Base-by-base conservation (phyloP, 2,329 filamentous ascomycete genomes). In the Aspergillus floridensis region DNA sequence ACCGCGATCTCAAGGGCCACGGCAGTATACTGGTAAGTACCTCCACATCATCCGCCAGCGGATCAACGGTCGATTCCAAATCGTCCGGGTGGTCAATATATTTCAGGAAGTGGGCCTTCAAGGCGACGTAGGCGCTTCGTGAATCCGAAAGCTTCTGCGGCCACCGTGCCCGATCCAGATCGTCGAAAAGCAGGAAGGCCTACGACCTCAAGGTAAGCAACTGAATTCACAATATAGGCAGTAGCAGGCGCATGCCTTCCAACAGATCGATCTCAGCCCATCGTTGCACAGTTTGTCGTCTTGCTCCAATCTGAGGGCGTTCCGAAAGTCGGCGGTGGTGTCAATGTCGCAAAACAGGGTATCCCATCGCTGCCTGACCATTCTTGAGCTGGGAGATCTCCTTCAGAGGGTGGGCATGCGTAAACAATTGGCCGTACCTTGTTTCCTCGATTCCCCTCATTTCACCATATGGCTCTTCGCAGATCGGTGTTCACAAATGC, bases 1-100 rank as follows among this genome's bases (percentile, higher is more conserved):
- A 66, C 67, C 52, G 50, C 51, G 50, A 49, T 49, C 29, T n/a
- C 44, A 46, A 47, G 86, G 83, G 66, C 82, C 79, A 26, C 81
- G 79, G 50, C 46, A 58, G 29, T 53, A 32, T 49, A 32, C 49
- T 49, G 50, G 58, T 49, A 19, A 47, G 74, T 83, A 88, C 86
- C 77, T 86, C 81, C 67, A 84, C 81, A 72, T 96, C 92, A 68
- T 97, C 93, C 62, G 91, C 90, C 66, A 99, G 80, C 22, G 95
- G 95, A 74, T 99, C 95, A 29, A 88, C 79, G 5, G 85, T 83
- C 22, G 90, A 86, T 58, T 88, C 84, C 60, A 96, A 80, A 68
- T 92, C 87, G 72, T 96, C 89, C 0, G 92, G 92, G 65, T 96
- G 88, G 62, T 92, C 87, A 70, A 96, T 91, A 65, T 88, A 92